Conservation (phyloP, 2,329 filamentous ascomycete genomes). For the Penicillium vulpinum region DNA sequence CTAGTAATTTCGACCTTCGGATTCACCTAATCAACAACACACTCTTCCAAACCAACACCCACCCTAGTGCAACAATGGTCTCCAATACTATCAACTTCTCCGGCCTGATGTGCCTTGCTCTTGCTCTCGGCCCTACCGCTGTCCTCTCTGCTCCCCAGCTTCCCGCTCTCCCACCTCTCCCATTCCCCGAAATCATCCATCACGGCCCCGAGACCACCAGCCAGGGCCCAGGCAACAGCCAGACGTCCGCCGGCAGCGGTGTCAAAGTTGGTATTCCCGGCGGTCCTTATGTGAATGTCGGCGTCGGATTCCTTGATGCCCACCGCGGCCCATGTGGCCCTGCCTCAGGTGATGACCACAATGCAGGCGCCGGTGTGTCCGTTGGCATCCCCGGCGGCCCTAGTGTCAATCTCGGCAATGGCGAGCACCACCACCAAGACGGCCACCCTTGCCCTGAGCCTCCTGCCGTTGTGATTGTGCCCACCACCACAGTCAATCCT, state of each 20-base stretch:
- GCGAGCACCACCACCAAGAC: constrained; percentile 11
- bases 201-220: constrained; percentile 10
- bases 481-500: background rate
- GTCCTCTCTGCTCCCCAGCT: constrained; percentile 33
- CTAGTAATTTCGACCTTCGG: constrained; percentile 2
- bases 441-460: constrained; percentile 21
- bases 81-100: constrained; percentile 28
- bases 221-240: constrained; percentile 14
- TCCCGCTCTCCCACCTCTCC: constrained; percentile 3
- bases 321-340: constrained; percentile 23
- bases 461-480: background rate
- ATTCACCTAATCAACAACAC: constrained; percentile 9
- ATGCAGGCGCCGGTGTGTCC: constrained; percentile 16
- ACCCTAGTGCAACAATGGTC: constrained; percentile 21
- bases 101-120: constrained; percentile 32
- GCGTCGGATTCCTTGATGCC: constrained; percentile 18
- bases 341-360: constrained; percentile 7
- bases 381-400: constrained; percentile 21
- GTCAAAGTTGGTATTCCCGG: constrained; percentile 26
- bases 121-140: constrained; percentile 29
- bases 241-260: constrained; percentile 20
- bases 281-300: constrained; percentile 26
- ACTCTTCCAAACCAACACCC: background rate
- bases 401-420: constrained; percentile 12
- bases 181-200: constrained; percentile 1